Percentiles rank a stretch among this genome's conserved stretches.
phyloP scores from a whole-genome alignment of 495 filamentous ascomycete genomes.

The Podospora anserina region DNA sequence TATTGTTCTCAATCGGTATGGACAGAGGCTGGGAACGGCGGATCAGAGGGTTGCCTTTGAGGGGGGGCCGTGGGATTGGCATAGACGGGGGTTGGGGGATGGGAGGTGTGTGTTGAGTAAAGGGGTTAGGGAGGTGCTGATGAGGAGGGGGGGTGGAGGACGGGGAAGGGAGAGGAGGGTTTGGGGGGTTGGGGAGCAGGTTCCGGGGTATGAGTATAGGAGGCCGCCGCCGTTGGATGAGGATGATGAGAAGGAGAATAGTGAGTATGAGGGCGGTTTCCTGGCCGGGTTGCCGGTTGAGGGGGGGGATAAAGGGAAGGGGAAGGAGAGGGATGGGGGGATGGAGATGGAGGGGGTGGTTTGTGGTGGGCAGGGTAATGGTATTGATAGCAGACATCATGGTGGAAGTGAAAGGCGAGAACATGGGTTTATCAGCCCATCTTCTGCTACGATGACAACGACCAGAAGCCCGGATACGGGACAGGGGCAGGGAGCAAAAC shows the following conservation, averaged over 20 bases:
- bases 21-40: slow-evolving; percentile 30
- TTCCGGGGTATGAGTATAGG: slow-evolving; percentile 21
- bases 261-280: slow-evolving; percentile 20
- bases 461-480: neutral
- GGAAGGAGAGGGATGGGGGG: slow-evolving; percentile 1
- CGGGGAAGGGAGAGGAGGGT: neutral
- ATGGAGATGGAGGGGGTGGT: neutral
- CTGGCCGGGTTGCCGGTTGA: slow-evolving; percentile 17
- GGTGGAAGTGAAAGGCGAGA: no score
- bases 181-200: slow-evolving; percentile 24
- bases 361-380: neutral
- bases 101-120: slow-evolving; percentile 18
- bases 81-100: slow-evolving; percentile 27
- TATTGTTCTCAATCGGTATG: slow-evolving; percentile 30
- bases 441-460: neutral
- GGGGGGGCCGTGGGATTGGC: slow-evolving; percentile 31
- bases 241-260: slow-evolving; percentile 14
- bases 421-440: neutral
- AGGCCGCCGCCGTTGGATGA: slow-evolving; percentile 22
- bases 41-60: slow-evolving; percentile 26
- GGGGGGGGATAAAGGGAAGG: slow-evolving; percentile 14
- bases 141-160: slow-evolving; percentile 11
- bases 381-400: neutral
- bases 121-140: slow-evolving; percentile 17
- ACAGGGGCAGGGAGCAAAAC: neutral